Evolutionary conservation across 257 asterid genomes (phyloP).

Genomic region (Hygrophila difformis): DNA sequence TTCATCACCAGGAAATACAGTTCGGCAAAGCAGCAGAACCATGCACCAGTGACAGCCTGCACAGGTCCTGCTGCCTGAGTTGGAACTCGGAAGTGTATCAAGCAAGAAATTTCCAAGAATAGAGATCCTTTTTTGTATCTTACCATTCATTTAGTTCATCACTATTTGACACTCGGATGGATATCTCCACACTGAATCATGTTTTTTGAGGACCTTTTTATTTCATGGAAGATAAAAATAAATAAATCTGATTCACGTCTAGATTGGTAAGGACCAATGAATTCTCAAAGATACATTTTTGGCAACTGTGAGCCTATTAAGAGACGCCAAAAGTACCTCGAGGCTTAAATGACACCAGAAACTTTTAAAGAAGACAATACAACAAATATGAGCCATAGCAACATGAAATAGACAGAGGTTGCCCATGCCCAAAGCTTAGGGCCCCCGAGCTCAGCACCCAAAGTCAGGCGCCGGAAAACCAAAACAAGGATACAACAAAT

Average conservation of each 20-base stretch:
- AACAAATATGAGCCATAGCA: constrained; percentile 67
- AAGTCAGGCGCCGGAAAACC: constrained; percentile 53
- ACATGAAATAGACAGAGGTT: constrained; percentile 56
- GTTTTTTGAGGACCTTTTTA: too few relatives aligned
- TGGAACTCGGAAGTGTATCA: neutral
- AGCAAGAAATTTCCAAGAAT: too few relatives aligned
- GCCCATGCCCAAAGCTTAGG: constrained; percentile 85
- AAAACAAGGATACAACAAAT: constrained; percentile 71
- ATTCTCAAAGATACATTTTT: too few relatives aligned
- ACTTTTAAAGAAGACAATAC: constrained; percentile 54
- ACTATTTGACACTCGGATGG: too few relatives aligned
- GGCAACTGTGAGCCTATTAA: too few relatives aligned
- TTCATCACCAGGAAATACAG: constrained; percentile 96
- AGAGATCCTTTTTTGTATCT: too few relatives aligned
- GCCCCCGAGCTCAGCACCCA: constrained; percentile 94
- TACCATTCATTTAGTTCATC: too few relatives aligned
- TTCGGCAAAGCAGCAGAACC: constrained; percentile 40
- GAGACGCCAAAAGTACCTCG: too few relatives aligned
- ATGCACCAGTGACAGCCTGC: constrained; percentile 78
- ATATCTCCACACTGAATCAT: too few relatives aligned
- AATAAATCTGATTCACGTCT: too few relatives aligned
- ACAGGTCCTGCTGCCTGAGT: constrained; percentile 58
- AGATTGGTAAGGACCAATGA: too few relatives aligned
- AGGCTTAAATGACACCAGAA: constrained; percentile 45
- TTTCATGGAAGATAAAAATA: too few relatives aligned